Evolutionary conservation across 1,284 basidiomycete species (phyloP).

Genomic region (Ustanciosporium gigantosporum): DNA sequence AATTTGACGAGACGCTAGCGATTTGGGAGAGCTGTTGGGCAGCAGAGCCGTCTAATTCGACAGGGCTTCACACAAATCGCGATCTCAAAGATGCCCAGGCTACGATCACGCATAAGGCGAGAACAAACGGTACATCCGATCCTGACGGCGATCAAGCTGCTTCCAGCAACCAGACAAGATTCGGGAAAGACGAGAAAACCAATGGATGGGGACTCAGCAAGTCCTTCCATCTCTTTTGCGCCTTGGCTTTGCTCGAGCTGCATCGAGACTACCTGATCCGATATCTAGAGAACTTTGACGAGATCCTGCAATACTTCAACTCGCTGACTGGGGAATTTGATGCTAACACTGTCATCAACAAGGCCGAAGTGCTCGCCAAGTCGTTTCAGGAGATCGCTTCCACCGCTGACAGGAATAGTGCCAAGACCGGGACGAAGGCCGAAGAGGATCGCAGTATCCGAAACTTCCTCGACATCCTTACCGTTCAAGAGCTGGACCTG

Average conservation of each 20-base stretch:
- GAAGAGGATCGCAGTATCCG: no score
- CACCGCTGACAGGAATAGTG: no score
- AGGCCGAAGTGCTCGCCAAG: constrained; percentile 37
- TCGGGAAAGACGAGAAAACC: no score
- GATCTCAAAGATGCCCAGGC: not conserved
- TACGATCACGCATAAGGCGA: not conserved
- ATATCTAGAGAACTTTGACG: constrained; percentile 78
- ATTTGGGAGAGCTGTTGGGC: constrained; percentile 75
- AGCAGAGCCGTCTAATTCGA: constrained; percentile 14
- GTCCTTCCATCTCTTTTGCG: constrained; percentile 89
- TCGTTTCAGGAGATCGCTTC: constrained; percentile 11
- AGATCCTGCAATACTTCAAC: constrained; percentile 56
- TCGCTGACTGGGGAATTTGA: constrained; percentile 36
- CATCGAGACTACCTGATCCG: constrained; percentile 90
- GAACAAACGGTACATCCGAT: no score
- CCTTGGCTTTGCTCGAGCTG: constrained; percentile 87
- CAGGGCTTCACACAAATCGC: not conserved
- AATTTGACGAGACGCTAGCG: constrained; percentile 81
- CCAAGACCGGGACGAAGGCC: no score
- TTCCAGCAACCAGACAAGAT: no score
- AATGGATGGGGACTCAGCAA: constrained; percentile 34
- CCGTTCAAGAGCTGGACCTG: no score
- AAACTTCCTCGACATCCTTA: no score
- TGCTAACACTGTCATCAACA: constrained; percentile 17
- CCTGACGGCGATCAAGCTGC: no score